Base-by-base conservation (phyloP, 495 filamentous ascomycete species). In the Glonium stellatum region DNA sequence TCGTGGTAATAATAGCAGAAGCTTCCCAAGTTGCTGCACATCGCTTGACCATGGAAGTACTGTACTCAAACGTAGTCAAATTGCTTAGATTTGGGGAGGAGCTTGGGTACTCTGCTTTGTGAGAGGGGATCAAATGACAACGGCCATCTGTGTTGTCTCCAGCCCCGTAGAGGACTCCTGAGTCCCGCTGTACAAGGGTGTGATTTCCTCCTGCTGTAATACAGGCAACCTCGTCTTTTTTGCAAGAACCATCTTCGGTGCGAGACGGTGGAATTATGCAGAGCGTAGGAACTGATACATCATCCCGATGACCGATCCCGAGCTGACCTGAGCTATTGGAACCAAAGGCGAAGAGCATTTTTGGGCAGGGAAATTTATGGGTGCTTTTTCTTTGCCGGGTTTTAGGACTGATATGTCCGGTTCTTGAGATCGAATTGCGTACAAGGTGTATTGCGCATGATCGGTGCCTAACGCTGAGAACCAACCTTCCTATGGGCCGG, bases 261-360 rank as follows among this genome's bases (percentile, higher is more conserved):
- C 27, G 15, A 12, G 35, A 4, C 18, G 44, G 12, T 12, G 48
- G 39, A 23, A 64, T 8, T 39, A 18, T 47, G 19, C 49, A 15
- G 58, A 68, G 73, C 49, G 84, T 80, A 4, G 90, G 90, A 0
- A 75, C 71, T 4, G 84, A 85, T 12, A 87, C 81, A 70, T 96
- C 91, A 60, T 89, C 79, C 47, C 73, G 78, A 22, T 92, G 87
- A 22, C 83, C 83, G 51, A 96, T 78, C 37, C 87, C 89, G 34
- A 97, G 80, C 69, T 97, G 92, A 54, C 89, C 89, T 9, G 84
- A 88, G 39, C 89, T 85, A 72, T 96, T 97, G 21, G 92, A 97
- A 35, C 92, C 92, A 63, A 96, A 82, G 13, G 90, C 84, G 68
- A 83, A 89, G 50, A 96, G 76, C 69, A 63, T 18, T 73, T 51